Conservation (phyloP, 768 basidiomycete genomes). For the Mycena leptocephala region DNA sequence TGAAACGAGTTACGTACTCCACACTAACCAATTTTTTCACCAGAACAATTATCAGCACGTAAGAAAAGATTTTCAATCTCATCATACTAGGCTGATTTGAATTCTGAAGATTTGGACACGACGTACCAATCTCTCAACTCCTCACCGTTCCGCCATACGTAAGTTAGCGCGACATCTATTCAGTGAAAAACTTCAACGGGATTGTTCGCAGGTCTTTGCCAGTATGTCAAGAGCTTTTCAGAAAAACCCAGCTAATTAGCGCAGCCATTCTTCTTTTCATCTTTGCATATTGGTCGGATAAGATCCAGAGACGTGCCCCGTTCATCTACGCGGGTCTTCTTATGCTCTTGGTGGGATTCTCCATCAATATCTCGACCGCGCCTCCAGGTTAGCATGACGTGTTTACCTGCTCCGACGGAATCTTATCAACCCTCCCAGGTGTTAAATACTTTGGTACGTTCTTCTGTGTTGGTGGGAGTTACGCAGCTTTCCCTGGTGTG, state of each 20-base stretch:
- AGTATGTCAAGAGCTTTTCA: slow-evolving; percentile 57
- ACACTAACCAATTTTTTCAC: not conserved
- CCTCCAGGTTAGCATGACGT: slow-evolving; percentile 22
- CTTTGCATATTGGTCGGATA: slow-evolving; percentile 76
- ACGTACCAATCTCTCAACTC: slow-evolving; percentile 71
- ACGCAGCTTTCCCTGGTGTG: slow-evolving; percentile 72
- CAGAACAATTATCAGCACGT: slow-evolving; percentile 76
- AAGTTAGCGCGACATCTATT: too few relatives aligned
- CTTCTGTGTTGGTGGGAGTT: slow-evolving; percentile 75
- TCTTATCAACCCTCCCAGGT: slow-evolving; percentile 43
- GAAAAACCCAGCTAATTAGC: not conserved
- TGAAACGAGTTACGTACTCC: not conserved
- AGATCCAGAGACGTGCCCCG: slow-evolving; percentile 67
- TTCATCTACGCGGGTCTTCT: slow-evolving; percentile 68
- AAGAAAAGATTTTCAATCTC: slow-evolving; percentile 23
- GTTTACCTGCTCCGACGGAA: not conserved
- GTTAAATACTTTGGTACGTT: slow-evolving; percentile 84
- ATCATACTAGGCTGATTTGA: not conserved
- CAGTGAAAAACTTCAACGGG: too few relatives aligned
- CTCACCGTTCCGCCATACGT: slow-evolving; percentile 79
- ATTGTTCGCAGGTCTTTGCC: slow-evolving; percentile 57
- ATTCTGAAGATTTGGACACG: slow-evolving; percentile 69
- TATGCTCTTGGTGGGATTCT: slow-evolving; percentile 71
- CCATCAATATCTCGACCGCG: slow-evolving; percentile 71
- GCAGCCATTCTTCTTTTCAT: slow-evolving; percentile 66